Percentiles rank a stretch among this genome's conserved stretches.
phyloP scores from a whole-genome alignment of 345 rosid genomes.

The Schrenkiella parvula region DNA sequence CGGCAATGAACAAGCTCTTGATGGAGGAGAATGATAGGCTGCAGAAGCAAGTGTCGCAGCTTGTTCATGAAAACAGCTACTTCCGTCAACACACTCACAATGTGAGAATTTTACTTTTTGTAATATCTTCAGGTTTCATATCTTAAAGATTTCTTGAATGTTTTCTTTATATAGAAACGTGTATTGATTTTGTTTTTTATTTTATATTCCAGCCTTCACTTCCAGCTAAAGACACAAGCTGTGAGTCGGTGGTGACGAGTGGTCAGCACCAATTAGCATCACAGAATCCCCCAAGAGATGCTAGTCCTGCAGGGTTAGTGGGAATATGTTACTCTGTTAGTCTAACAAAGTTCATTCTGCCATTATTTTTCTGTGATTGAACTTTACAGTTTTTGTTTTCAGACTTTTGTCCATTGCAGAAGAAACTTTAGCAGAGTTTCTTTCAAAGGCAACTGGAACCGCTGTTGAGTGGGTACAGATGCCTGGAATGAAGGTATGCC shows the following conservation, averaged over 20 bases:
- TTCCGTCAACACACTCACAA: slow-evolving; percentile 92
- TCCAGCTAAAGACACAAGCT: slow-evolving; percentile 95
- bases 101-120: slow-evolving; percentile 38
- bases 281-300: slow-evolving; percentile 99
- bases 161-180: neutral
- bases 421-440: slow-evolving; percentile 99
- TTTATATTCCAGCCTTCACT: slow-evolving; percentile 66
- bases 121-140: neutral
- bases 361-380: slow-evolving; percentile 11
- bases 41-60: slow-evolving; percentile 97
- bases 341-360: slow-evolving; percentile 25
- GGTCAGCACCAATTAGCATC: slow-evolving; percentile 96
- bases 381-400: slow-evolving; percentile 6
- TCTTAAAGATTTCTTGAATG: neutral
- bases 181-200: neutral
- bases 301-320: slow-evolving; percentile 99
- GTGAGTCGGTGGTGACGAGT: slow-evolving; percentile 97
- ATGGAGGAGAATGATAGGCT: slow-evolving; percentile 99
- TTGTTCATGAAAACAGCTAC: slow-evolving; percentile 97
- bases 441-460: slow-evolving; percentile 99
- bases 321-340: slow-evolving; percentile 42
- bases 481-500: slow-evolving; percentile 99
- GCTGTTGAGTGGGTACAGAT: slow-evolving; percentile 99
- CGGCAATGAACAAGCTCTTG: slow-evolving; percentile 97
- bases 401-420: slow-evolving; percentile 99